Percentiles rank a stretch among this genome's conserved stretches.
These are phyloP conservation scores for Fraxinus ornus DNA, from an alignment of 305 asterid species.

Conservation along the genomic window DNA sequence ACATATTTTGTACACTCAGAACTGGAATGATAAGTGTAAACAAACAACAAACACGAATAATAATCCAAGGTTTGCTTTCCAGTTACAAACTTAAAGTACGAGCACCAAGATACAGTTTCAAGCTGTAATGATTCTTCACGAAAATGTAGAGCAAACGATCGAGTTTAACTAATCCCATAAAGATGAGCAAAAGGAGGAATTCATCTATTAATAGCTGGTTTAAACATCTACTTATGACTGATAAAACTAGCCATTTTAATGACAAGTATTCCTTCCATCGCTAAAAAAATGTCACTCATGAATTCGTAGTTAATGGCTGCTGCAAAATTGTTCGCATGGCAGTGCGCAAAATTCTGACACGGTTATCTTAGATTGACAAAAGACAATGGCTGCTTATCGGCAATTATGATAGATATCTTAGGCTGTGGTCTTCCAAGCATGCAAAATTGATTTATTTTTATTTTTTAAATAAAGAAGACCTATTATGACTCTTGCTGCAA, in stretches of 20 bases:
- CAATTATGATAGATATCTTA: neutral
- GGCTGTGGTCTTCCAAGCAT: neutral
- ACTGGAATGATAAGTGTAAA: no score
- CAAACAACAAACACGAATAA: no score
- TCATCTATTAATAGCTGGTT: neutral
- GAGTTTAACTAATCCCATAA: neutral
- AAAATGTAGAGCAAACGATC: neutral
- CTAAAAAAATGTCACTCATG: neutral
- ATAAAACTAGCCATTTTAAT: neutral
- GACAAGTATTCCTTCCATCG: neutral
- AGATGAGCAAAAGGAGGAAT: neutral
- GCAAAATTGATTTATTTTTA: neutral
- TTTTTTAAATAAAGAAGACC: neutral
- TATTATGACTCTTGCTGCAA: constrained; percentile 33
- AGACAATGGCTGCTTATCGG: neutral
- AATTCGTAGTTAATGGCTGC: neutral
- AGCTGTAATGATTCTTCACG: neutral
- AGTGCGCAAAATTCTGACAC: neutral
- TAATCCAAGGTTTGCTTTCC: neutral
- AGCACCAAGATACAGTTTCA: neutral
- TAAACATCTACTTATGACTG: neutral
- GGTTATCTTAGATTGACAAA: neutral
- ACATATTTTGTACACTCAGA: no score
- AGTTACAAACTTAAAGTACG: neutral
- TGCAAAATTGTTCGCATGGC: neutral